Percentiles rank a stretch among this genome's conserved stretches.
phyloP scores from a whole-genome alignment of 1,284 basidiomycete species.

The Malassezia globosa region DNA sequence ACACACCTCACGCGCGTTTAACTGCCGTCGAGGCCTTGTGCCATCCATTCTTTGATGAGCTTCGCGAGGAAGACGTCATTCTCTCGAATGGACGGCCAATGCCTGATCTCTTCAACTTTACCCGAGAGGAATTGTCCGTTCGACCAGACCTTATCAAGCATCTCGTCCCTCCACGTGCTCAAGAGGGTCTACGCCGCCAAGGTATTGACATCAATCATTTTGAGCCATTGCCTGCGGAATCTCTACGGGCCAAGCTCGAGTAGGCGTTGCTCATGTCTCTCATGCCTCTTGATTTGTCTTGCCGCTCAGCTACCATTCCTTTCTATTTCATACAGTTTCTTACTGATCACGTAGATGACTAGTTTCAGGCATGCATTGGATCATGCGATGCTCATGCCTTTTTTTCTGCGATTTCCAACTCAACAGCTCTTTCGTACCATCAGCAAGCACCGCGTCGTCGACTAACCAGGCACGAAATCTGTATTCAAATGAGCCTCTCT shows the following conservation, averaged over 20 bases:
- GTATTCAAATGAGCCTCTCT: too few species aligned
- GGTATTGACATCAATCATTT: constrained; percentile 82
- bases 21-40: constrained; percentile 71
- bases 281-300: too few species aligned
- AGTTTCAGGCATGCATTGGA: too few species aligned
- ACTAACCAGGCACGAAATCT: too few species aligned
- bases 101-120: constrained; percentile 89
- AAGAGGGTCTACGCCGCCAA: constrained; percentile 72
- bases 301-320: too few species aligned
- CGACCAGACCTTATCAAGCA: constrained; percentile 83
- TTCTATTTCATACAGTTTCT: too few species aligned
- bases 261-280: too few species aligned
- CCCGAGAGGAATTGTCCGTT: constrained; percentile 88
- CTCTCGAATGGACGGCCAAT: constrained; percentile 96
- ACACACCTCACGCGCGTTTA: constrained; percentile 83
- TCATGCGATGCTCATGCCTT: too few species aligned
- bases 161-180: constrained; percentile 78
- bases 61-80: constrained; percentile 64
- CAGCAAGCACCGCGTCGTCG: too few species aligned
- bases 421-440: too few species aligned
- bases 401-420: too few species aligned
- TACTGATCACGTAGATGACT: too few species aligned
- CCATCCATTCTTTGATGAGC: constrained; percentile 94
- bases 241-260: constrained; percentile 46
- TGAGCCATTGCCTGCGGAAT: constrained; percentile 48